Conservation (phyloP, 2,329 filamentous ascomycete species). For the Cadophora gregata region DNA sequence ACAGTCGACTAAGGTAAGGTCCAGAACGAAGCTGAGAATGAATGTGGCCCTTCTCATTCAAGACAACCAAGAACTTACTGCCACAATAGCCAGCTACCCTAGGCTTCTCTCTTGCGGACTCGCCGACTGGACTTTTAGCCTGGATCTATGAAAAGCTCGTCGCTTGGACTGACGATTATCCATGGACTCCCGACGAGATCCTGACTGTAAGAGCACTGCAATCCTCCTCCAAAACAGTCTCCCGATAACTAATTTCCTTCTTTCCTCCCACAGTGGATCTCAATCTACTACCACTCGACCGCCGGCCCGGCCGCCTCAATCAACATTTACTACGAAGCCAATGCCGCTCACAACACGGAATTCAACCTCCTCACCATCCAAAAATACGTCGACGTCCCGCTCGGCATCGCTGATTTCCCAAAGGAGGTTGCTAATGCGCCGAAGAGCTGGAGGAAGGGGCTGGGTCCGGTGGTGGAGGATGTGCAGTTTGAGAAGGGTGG, state of each 20-base stretch:
- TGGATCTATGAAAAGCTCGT: not conserved
- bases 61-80: too few relatives aligned
- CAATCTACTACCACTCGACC: not conserved
- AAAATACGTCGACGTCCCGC: constrained; percentile 47
- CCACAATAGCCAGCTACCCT: not conserved
- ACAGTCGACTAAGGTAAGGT: not conserved
- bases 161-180: not conserved
- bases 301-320: constrained; percentile 59
- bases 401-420: constrained; percentile 62
- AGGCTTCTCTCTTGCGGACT: not conserved
- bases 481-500: constrained; percentile 41
- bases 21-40: too few relatives aligned
- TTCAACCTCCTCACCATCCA: constrained; percentile 15
- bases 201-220: not conserved
- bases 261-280: not conserved
- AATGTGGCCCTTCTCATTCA: too few relatives aligned
- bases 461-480: constrained; percentile 58
- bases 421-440: constrained; percentile 54
- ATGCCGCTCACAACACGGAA: constrained; percentile 45
- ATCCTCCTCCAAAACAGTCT: not conserved
- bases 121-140: not conserved
- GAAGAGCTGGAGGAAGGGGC: not conserved
- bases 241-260: too few relatives aligned
- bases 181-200: not conserved
- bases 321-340: constrained; percentile 73